Base-by-base conservation (phyloP, 495 filamentous ascomycete species). In the Hypoxylon trugodes region DNA sequence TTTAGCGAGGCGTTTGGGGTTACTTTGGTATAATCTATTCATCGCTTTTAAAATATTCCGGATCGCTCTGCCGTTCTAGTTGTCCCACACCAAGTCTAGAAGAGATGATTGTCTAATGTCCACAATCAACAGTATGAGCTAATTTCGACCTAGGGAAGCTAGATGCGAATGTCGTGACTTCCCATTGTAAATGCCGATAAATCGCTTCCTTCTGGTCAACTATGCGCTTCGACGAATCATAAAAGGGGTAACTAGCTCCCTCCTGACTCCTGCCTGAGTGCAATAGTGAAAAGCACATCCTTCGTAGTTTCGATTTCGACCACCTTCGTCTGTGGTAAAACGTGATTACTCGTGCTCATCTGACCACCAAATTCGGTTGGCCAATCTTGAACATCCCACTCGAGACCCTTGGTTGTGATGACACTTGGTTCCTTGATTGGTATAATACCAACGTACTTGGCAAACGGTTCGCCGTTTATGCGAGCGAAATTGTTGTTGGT, bases 331-430 rank as follows among this genome's bases (percentile, higher is more conserved):
- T 74, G 74, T 0, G 78, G 79, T 55, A 80, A 69, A 22, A 96
- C 84, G 68, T 93, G 90, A 76, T 98, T 98, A 74, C 95, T 98
- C 40, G 95, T 98, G 68, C 93, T 97, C 59, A 98, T 75, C 67
- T 89, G 85, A 0, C 87, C 86, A 0, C 94, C 95, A 73, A 98
- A 92, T 65, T 84, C 80, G 0, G 93, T 97, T 59, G 80, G 74
- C 90, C 92, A 94, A 50, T 89, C 78, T 54, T 80, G 61, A 1
- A 98, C 89, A 74, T 98, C 91, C 94, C 95, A 98, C 69, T 94
- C 87, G 38, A 98, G 77, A 0, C 95, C 95, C 0, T 76, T 72
- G 0, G 92, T 96, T 2, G 84, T 89, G 61, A 98, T 90, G 2
- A 80, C 59, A 32, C 90, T 86, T 3, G 87, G 86, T 18, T 87